Base-by-base conservation (phyloP, 148 eudicot species). In the Beta vulgaris region DNA sequence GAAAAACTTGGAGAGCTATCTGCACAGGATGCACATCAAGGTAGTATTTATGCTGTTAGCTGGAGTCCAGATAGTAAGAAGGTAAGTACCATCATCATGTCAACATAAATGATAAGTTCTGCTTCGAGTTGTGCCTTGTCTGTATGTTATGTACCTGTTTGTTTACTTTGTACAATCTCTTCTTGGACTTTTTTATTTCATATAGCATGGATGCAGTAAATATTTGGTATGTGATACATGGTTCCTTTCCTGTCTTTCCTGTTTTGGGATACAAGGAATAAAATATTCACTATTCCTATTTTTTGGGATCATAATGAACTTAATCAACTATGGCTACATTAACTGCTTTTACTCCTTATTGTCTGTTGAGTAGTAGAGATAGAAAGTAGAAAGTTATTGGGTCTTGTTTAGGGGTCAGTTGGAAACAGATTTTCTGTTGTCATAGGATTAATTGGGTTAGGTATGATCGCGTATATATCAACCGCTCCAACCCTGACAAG, bases 11-110 rank as follows among this genome's bases (percentile, higher is more conserved):
- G 98, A 68, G 98, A 89, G 76, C 78, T 95, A 43, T 90, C 93
- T 43, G 70, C 90, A 37, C 96, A 95, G 70, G 92, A 86, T 76
- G 92, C 90, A 66, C 98, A 95, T 81, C 89, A 84, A 73, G 98
- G 98, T 46, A 95, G 97, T 81, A 89, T 95, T 78, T 95, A 92
- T 82, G 96, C 98, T 37, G 91, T 90, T 58, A 90, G 97, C 82
- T 95, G 98, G 98, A 90, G 97, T 75, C 89, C 93, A 58, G 96
- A 95, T 77, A 79, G 97, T 73, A 90, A 89, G 85, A 84, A 92
- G 92, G 98, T 87, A 79, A 59, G 74, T 48, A 15, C 53, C 26
- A n/a, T 49, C 34, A n/a, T 32, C 25, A 21, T 46, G 31, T 32
- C 25, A 21, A n/a, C 23, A 32, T 7, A 75, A 34, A 16, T 1